A percentile compares a stretch with the other conserved stretches of the same genome.
These are phyloP conservation scores for Aspergillus sp. DNA, from an alignment of 2,329 filamentous ascomycete genomes.

Conservation along the genomic window DNA sequence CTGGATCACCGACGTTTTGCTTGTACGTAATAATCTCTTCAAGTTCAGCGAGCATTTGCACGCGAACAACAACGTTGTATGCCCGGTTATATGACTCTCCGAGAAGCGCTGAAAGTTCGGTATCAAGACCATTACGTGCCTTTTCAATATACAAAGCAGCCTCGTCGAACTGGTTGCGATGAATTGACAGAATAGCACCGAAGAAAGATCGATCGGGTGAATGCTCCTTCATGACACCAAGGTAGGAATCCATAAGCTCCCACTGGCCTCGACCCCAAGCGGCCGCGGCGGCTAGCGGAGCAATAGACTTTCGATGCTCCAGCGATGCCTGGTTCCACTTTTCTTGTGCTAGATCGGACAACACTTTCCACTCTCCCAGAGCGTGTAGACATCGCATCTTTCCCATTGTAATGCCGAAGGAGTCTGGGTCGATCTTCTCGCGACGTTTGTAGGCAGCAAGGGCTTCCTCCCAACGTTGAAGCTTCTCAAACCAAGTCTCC, in stretches of 20 bases:
- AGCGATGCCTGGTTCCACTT: slow-evolving; percentile 90
- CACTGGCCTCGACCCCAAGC: slow-evolving; percentile 97
- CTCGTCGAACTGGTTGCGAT: slow-evolving; percentile 93
- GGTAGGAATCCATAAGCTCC: slow-evolving; percentile 97
- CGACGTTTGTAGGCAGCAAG: slow-evolving; percentile 88
- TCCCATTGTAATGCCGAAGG: slow-evolving; percentile 96
- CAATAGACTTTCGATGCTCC: slow-evolving; percentile 88
- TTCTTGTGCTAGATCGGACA: slow-evolving; percentile 85
- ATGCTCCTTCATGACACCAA: slow-evolving; percentile 90
- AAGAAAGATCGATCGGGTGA: slow-evolving; percentile 98
- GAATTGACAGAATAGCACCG: slow-evolving; percentile 90
- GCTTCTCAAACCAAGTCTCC: slow-evolving; percentile 98
- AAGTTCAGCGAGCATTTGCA: slow-evolving; percentile 98
- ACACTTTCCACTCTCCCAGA: slow-evolving; percentile 93
- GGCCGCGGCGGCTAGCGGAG: slow-evolving; percentile 89
- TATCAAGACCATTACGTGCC: slow-evolving; percentile 90
- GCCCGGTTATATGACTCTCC: slow-evolving; percentile 98
- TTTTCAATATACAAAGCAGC: slow-evolving; percentile 88
- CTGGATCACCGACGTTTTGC: slow-evolving; percentile 76
- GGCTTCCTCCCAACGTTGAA: slow-evolving; percentile 98
- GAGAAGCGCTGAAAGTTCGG: slow-evolving; percentile 92
- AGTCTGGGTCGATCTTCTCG: slow-evolving; percentile 73
- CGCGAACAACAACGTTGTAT: slow-evolving; percentile 95
- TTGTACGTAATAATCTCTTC: slow-evolving; percentile 99
- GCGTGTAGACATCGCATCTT: slow-evolving; percentile 99